Conservation (phyloP, 352 stramenopile genomes). For the Globisporangium paddicum region DNA sequence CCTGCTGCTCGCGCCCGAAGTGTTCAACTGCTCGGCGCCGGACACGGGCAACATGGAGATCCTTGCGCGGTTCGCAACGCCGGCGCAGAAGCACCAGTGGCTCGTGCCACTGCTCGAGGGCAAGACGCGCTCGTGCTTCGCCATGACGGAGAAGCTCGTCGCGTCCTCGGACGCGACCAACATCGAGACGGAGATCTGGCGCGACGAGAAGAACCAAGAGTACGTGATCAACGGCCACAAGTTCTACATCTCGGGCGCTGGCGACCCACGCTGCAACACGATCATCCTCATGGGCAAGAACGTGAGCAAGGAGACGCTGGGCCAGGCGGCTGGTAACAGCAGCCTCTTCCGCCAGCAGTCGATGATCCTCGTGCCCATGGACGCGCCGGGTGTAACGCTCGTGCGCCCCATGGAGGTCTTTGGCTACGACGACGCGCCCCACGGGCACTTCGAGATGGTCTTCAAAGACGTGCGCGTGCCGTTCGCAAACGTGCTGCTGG, state of each 20-base stretch:
- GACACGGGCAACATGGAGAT: constrained; percentile 99
- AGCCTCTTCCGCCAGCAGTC: constrained; percentile 74
- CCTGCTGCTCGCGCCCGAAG: constrained; percentile 87
- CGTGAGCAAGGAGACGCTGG: constrained; percentile 19
- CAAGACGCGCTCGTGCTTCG: constrained; percentile 93
- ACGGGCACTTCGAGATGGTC: constrained; percentile 95
- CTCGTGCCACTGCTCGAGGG: constrained; percentile 92
- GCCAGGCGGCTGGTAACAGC: constrained; percentile 20
- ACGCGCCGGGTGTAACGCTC: constrained; percentile 89
- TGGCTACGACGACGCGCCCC: constrained; percentile 95
- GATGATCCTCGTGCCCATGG: constrained; percentile 91
- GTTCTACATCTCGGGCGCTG: constrained; percentile 96
- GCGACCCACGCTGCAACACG: constrained; percentile 93
- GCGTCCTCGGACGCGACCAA: constrained; percentile 96
- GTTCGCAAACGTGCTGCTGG: constrained; percentile 79
- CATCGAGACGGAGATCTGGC: constrained; percentile 83
- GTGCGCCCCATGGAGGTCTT: constrained; percentile 91
- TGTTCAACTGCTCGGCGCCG: constrained; percentile 96
- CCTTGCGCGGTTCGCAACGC: constrained; percentile 90
- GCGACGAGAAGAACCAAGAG: constrained; percentile 57
- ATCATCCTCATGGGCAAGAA: constrained; percentile 84
- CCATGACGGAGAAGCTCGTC: constrained; percentile 97
- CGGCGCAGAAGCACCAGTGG: constrained; percentile 91
- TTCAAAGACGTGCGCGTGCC: constrained; percentile 93
- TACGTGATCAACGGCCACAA: constrained; percentile 95